phyloP scores from a whole-genome alignment of 2,329 filamentous ascomycete species.

The Epichloe sylvatica region DNA sequence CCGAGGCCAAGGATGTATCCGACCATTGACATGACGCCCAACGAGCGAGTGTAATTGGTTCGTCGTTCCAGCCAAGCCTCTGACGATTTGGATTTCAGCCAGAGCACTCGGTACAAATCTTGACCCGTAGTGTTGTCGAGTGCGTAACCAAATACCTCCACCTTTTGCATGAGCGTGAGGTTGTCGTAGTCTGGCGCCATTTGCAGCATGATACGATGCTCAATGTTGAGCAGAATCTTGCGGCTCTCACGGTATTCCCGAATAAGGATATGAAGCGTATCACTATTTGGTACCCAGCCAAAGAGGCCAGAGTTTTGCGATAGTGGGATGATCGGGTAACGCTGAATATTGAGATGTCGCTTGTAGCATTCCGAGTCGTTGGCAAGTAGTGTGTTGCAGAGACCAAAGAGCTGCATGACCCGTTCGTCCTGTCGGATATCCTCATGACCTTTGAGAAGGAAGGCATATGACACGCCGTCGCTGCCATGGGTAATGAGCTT shows the following conservation, averaged over 20 bases:
- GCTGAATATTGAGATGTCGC: constrained; percentile 88
- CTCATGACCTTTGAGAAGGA: constrained; percentile 94
- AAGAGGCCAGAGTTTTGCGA: constrained; percentile 92
- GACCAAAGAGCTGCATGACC: constrained; percentile 97
- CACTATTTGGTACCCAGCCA: constrained; percentile 94
- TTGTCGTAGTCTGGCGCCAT: constrained; percentile 99
- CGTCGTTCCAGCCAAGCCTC: constrained; percentile 95
- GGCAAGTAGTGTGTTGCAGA: constrained; percentile 88
- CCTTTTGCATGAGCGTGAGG: constrained; percentile 98
- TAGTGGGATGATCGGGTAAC: constrained; percentile 90
- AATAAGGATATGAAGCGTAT: constrained; percentile 92
- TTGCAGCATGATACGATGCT: constrained; percentile 98
- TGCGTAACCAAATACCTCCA: constrained; percentile 97
- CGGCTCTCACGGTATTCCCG: constrained; percentile 93
- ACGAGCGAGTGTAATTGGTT: constrained; percentile 95
- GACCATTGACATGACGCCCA: constrained; percentile 99
- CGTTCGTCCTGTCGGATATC: constrained; percentile 98
- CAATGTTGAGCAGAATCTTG: constrained; percentile 96
- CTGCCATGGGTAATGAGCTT: constrained; percentile 81
- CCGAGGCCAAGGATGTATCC: constrained; percentile 95
- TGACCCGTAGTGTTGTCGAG: constrained; percentile 98
- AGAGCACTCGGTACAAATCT: constrained; percentile 92
- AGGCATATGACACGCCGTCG: constrained; percentile 77
- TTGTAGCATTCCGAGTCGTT: constrained; percentile 96
- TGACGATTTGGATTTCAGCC: constrained; percentile 97